These are phyloP conservation scores for Erodium texanum DNA, from an alignment of 441 rosid species.

Conservation along the genomic window DNA sequence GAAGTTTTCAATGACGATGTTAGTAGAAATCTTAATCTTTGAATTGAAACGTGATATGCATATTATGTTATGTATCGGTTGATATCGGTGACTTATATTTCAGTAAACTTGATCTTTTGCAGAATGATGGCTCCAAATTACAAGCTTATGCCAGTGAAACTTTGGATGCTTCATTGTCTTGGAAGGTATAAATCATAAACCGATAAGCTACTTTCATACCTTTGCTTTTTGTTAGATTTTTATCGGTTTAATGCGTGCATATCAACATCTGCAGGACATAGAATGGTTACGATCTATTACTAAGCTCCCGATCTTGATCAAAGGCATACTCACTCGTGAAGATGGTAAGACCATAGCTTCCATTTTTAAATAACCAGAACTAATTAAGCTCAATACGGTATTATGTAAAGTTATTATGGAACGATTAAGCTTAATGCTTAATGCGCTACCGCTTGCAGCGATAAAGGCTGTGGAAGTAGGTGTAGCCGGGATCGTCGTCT, in stretches of 20 bases:
- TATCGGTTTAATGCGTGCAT: neutral
- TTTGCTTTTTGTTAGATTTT: neutral
- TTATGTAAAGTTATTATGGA: neutral
- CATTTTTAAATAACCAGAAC: neutral
- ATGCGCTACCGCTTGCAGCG: slow-evolving; percentile 36
- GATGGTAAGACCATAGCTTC: slow-evolving; percentile 40
- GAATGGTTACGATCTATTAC: slow-evolving; percentile 58
- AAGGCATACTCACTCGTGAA: slow-evolving; percentile 86
- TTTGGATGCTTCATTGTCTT: neutral
- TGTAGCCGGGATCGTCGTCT: slow-evolving; percentile 87
- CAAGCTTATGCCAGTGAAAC: neutral
- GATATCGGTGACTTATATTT: neutral
- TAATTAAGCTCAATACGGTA: no score
- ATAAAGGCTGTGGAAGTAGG: slow-evolving; percentile 62
- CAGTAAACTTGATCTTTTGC: neutral
- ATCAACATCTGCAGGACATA: slow-evolving; percentile 31
- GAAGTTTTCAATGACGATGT: slow-evolving; percentile 49
- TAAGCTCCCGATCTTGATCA: slow-evolving; percentile 54
- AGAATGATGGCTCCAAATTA: neutral
- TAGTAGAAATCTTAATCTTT: neutral
- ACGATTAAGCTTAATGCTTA: neutral
- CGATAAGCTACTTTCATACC: neutral
- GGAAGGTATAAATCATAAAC: neutral
- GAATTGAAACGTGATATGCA: neutral
- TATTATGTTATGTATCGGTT: neutral